Conservation (phyloP, 164 flowering plant genomes). For the Tinospora cordifolia region DNA sequence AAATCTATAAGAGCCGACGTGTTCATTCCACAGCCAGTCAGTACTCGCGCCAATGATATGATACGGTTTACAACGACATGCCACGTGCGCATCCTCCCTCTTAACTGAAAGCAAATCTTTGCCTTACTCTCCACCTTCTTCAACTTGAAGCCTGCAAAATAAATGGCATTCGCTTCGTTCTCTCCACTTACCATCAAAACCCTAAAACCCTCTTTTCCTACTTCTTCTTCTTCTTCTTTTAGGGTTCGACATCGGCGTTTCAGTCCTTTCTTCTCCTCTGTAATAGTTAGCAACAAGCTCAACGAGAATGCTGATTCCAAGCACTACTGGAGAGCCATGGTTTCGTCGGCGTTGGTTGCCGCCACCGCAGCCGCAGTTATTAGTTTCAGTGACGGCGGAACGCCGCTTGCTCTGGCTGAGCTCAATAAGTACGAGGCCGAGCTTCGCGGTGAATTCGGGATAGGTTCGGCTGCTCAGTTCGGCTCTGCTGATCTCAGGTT, state of each 20-base stretch:
- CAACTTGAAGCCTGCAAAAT: not conserved
- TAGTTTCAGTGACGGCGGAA: slow-evolving; percentile 32
- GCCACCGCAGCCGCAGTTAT: slow-evolving; percentile 42
- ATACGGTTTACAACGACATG: not conserved
- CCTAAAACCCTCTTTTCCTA: slow-evolving; percentile 9
- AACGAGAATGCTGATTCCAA: slow-evolving; percentile 25
- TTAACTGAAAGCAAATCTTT: not conserved
- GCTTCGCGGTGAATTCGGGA: slow-evolving; percentile 82
- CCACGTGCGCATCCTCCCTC: not conserved
- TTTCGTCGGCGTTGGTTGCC: slow-evolving; percentile 67
- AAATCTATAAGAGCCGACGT: not conserved
- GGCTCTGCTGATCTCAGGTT: slow-evolving; percentile 91
- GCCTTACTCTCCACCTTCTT: not conserved
- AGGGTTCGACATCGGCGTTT: slow-evolving; percentile 4
- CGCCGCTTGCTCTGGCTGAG: slow-evolving; percentile 66
- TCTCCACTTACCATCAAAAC: slow-evolving; percentile 18
- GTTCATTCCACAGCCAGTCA: not conserved
- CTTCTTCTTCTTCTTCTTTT: slow-evolving; percentile 10
- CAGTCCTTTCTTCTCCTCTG: slow-evolving; percentile 1
- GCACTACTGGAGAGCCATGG: slow-evolving; percentile 46
- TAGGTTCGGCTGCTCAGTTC: slow-evolving; percentile 93
- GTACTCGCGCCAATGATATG: not conserved
- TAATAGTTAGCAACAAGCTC: slow-evolving; percentile 7
- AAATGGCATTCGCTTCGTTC: slow-evolving; percentile 20
- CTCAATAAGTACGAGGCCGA: slow-evolving; percentile 89